These are phyloP conservation scores for Musa troglodytarum DNA, from an alignment of 176 grass and related monocot species.

Conservation along the genomic window DNA sequence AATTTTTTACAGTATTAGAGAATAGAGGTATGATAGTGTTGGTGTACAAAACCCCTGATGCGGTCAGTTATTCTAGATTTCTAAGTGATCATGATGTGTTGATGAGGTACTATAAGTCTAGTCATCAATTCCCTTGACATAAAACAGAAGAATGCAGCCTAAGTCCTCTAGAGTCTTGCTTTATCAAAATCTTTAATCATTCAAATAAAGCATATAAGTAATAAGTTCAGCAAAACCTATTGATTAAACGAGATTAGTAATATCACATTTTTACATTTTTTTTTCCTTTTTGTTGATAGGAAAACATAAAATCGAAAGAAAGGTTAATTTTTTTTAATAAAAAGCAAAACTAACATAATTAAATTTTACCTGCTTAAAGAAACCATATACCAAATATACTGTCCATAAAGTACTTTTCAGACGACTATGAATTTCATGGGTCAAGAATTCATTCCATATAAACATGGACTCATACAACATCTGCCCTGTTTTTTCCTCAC, in stretches of 20 bases:
- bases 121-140: neutral
- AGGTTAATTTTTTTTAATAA: neutral
- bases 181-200: neutral
- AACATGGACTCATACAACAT: conserved; percentile 67
- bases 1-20: too few species aligned
- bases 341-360: neutral
- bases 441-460: conserved; percentile 89
- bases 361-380: conserved; percentile 75
- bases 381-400: conserved; percentile 76
- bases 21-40: too few species aligned
- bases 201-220: neutral
- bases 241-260: neutral
- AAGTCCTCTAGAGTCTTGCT: neutral
- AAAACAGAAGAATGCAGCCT: neutral
- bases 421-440: conserved; percentile 34
- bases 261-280: neutral
- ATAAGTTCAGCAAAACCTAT: neutral
- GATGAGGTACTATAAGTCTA: neutral
- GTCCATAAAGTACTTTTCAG: conserved; percentile 66
- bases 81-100: neutral
- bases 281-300: neutral
- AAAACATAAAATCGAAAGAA: neutral
- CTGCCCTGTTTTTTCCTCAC: conserved; percentile 39
- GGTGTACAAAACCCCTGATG: too few species aligned
- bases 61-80: neutral